Evolutionary conservation across 129 eudicot species (phyloP).

Genomic region (Ambrosia artemisiifolia): DNA sequence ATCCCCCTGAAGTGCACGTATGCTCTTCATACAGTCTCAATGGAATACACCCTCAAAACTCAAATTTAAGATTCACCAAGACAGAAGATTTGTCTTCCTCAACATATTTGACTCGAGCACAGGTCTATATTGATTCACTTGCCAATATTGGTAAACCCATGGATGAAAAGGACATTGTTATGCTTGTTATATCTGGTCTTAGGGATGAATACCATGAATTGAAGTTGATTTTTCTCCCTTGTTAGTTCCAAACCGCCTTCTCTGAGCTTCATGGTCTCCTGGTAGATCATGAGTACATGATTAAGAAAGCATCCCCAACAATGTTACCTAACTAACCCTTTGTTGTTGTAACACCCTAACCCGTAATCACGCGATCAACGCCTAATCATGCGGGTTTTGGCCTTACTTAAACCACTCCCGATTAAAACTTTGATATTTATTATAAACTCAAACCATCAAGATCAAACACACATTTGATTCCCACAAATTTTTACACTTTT

Average conservation of each 20-base stretch:
- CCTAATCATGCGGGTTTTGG: too few species aligned
- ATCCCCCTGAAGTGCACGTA: too few species aligned
- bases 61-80: too few species aligned
- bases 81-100: not conserved
- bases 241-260: not conserved
- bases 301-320: not conserved
- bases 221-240: not conserved
- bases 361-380: too few species aligned
- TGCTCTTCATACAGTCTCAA: too few species aligned
- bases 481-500: too few species aligned
- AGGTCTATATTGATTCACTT: not conserved
- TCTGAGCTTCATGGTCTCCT: not conserved
- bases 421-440: too few species aligned
- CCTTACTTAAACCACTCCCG: too few species aligned
- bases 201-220: not conserved
- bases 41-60: too few species aligned
- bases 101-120: not conserved
- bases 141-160: not conserved
- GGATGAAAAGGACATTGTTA: not conserved
- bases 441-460: too few species aligned
- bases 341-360: too few species aligned
- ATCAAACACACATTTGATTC: too few species aligned
- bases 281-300: not conserved
- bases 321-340: not conserved
- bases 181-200: not conserved